Evolutionary conservation across 768 basidiomycete species (phyloP), one percentile per base, ranked within the genome.

Genomic region (Pisolithus sp.): DNA sequence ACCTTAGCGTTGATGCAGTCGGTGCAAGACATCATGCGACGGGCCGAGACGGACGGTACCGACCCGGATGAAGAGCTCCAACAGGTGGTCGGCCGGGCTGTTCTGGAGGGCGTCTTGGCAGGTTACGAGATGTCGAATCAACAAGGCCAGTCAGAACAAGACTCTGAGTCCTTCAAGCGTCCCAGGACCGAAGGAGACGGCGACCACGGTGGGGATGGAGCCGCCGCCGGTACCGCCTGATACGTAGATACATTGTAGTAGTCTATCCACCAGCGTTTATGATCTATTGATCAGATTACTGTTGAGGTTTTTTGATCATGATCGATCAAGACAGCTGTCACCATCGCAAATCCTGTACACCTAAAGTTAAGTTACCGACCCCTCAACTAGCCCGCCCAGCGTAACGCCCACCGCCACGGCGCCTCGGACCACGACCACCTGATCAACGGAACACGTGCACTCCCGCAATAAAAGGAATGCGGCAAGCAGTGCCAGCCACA

Each of bases 41-140:
- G 74, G 36, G 76, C 77, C 21, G 74, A 79, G 55, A 66, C 66
- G 43, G 68, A 82, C 56, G 86, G 84, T 7, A 70, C 74, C 28
- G 80, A 89, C 65, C 83, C 82, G 31, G 85, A 90, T 20, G 79
- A 79, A 24, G 73, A 83, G 60, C 74, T 93, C 48, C 72, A 80
- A 46, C 72, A 72, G 50, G 76, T 78, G 10, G 89, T 93, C 44
- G 68, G 62, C 36, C 67, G 74, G 59, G 79, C 82, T 15, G 85
- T 94, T 45, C 66, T 89, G 31, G 74, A 83, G 59, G 84, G 88
- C 39, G 71, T 89, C 43, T 62, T 74, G 12, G 73, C 79, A 15
- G 88, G 89, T 4, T 83, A 76, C 60, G 72, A 75, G 13, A 73
- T 86, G 67, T 65, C 76, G 21, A 55, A 57, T 6, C 62, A 57